Evolutionary conservation across 495 filamentous ascomycete genomes (phyloP), one percentile per base, ranked within the genome.

Genomic region (Peziza echinospora): DNA sequence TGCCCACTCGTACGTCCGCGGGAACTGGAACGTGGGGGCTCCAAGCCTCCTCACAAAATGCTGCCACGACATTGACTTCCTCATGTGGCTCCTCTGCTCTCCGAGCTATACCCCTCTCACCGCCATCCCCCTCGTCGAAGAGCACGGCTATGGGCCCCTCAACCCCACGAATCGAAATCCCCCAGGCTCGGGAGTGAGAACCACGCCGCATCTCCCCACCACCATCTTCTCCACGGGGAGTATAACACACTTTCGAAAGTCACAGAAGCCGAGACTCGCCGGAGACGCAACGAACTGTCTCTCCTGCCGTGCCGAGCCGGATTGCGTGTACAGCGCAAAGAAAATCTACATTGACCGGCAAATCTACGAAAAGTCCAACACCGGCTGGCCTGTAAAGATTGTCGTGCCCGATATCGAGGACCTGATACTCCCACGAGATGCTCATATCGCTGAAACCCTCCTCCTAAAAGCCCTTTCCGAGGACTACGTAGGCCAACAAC

Each of bases 371-470:
- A 67, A 92, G 3, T 61, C 65, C 3, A 26, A 47, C 3, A 71
- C 59, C 1, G 63, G 66, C 8, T 97, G 87, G 87, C 89, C 89
- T 0, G 71, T 93, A 17, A 75, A 78, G 34, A 83, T 94, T 45
- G 81, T 94, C 16, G 70, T 80, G 11, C 84, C 87, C 0, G 86
- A 97, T 49, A 91, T 94, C 47, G 89, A 93, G 59, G 81, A 83
- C 26, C 26, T 53, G 5, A 45, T 40, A 0, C 65, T 67, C 1
- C 54, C 61, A 2, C 58, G 64, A 11, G 56, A 62, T 0, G 66
- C 13, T 37, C 13, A 37, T 2, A 37, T 13, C 2, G 30, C 71
- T 13, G 53, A 60, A 40, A 59, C 60, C 26, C 63, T 64, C 16
- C 55, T 84, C 8, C 55, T 72, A 1, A 58, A 62, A 0, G 65